Base-by-base conservation (phyloP, 768 basidiomycete species). In the button mushroom (Agaricus bisporus) region DNA sequence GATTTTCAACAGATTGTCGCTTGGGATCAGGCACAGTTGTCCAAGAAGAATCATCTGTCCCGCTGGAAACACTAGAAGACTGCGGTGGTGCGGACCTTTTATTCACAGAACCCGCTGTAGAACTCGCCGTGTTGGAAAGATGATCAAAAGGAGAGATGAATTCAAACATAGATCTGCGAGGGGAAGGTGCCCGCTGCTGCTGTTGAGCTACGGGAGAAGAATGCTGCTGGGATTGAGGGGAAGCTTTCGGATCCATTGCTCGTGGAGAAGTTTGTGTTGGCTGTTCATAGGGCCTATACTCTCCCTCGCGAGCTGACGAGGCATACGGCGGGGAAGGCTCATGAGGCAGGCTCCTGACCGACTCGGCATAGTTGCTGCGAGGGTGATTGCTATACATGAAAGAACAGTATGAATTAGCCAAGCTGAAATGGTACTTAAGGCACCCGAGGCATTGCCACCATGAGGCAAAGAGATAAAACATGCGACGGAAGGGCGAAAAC, bases 71-170 rank as follows among this genome's bases (percentile, higher is more conserved):
- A 46, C 70, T 68, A 8, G 77, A 56, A 15, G 75, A 58, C 43
- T 72, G 57, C 10, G 83, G 86, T 2, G 80, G 79, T 17, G 86
- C 82, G 64, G 88, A 89, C 65, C 88, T 90, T 65, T 89, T 88
- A 73, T 86, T 87, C 51, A 78, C 66, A 15, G 75, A 51, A 39
- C 65, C 64, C 0, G 79, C 58, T 32, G 78, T 64, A n/a, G 75
- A 51, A 39, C 65, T 64, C 0, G 79, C 57, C 35, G 78, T 64
- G n/a, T 76, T 69, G 7, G 81, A 76, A 43, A 92, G 76, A 22
- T 87, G 89, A 60, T 93, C 90, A 60, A 92, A 91, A 2, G 91
- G 85, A 46, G 88, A 90, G 47, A 86, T 77, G 56, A 88, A 92
- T 37, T 91, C 88, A 60, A 93, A 93, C 79, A 91, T 82, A 46